Evolutionary conservation across 2,329 filamentous ascomycete genomes (phyloP).

Genomic region (Sclerotinia subarctica): DNA sequence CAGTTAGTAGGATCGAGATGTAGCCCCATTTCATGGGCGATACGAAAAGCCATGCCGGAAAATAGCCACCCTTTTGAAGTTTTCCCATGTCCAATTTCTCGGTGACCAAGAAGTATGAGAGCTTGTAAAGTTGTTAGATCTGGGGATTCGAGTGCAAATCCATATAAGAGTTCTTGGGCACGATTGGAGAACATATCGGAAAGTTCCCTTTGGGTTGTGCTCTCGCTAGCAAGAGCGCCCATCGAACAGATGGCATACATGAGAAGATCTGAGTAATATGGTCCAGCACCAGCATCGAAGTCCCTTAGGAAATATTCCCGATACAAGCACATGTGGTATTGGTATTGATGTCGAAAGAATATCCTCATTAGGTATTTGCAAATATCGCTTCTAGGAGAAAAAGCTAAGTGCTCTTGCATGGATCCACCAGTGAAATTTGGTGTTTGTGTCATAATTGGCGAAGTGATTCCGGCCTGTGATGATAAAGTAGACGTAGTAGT

Average conservation of each 20-base stretch:
- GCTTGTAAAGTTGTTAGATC: constrained; percentile 48
- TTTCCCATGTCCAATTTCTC: constrained; percentile 48
- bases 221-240: constrained; percentile 47
- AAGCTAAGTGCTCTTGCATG: constrained; percentile 30
- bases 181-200: constrained; percentile 46
- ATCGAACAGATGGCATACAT: constrained; percentile 49
- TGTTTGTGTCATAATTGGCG: background rate
- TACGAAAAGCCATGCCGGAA: constrained; percentile 51
- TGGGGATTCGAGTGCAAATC: constrained; percentile 45
- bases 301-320: constrained; percentile 51
- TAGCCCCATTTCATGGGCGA: constrained; percentile 52
- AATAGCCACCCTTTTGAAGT: constrained; percentile 51
- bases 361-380: constrained; percentile 47
- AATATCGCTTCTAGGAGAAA: constrained; percentile 45
- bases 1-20: constrained; percentile 52
- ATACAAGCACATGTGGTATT: constrained; percentile 50
- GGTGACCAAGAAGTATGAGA: constrained; percentile 46
- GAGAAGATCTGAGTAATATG: constrained; percentile 50
- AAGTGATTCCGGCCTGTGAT: background rate
- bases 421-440: background rate
- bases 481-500: constrained; percentile 7
- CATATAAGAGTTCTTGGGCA: constrained; percentile 45
- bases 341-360: constrained; percentile 49
- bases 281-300: constrained; percentile 46
- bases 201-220: constrained; percentile 39